Percentiles rank a stretch among this genome's conserved stretches.
These are phyloP conservation scores for Geotrichum aggregatum DNA, from an alignment of 1,139 yeast genomes.

Conservation along the genomic window DNA sequence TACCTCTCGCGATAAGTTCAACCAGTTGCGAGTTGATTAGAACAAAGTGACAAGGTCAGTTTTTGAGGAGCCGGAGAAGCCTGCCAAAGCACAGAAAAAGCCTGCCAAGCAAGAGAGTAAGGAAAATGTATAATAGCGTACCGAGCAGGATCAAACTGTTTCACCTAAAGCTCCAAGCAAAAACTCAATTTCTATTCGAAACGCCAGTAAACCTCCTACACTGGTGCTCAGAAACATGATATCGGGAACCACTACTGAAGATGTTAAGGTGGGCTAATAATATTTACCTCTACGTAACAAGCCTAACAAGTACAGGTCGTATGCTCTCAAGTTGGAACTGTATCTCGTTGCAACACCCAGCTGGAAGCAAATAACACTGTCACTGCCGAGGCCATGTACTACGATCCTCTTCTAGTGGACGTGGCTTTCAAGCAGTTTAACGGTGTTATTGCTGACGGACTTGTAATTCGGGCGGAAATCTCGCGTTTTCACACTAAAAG, in stretches of 20 bases:
- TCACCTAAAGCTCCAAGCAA: no score
- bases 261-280: slow-evolving; percentile 26
- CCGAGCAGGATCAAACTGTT: no score
- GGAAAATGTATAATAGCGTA: no score
- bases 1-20: no score
- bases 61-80: no score
- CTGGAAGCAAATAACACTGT: slow-evolving; percentile 23
- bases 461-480: slow-evolving; percentile 25
- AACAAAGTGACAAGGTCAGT: no score
- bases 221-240: slow-evolving; percentile 30
- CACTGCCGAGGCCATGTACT: slow-evolving; percentile 30
- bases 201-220: slow-evolving; percentile 32
- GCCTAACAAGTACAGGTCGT: not conserved
- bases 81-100: no score
- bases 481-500: slow-evolving; percentile 9
- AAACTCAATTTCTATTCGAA: slow-evolving; percentile 23
- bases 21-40: no score
- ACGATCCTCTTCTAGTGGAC: slow-evolving; percentile 24
- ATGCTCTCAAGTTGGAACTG: slow-evolving; percentile 24
- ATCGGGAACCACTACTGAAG: slow-evolving; percentile 31
- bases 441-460: slow-evolving; percentile 32
- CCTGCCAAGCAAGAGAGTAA: no score
- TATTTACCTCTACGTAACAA: no score
- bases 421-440: slow-evolving; percentile 27
- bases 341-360: slow-evolving; percentile 27